A percentile compares a stretch with the other conserved stretches of the same genome.
Evolutionary conservation across 305 asterid genomes (phyloP).

Genomic region (Fraxinus floribunda): DNA sequence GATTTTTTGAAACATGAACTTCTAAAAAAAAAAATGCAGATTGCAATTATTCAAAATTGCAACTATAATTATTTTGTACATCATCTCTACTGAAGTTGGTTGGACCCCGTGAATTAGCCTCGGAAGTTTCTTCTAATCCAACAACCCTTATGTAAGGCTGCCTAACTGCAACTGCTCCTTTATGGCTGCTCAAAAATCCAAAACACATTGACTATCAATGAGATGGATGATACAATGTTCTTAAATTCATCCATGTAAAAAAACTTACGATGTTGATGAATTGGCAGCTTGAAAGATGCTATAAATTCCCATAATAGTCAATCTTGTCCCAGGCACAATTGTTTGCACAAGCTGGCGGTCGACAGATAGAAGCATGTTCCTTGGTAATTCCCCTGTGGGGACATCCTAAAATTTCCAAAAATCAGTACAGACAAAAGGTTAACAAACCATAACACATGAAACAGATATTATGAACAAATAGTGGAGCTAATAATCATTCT

Average conservation of each 20-base stretch:
- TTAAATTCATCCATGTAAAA: conserved; percentile 7
- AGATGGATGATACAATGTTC: neutral
- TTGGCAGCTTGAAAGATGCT: conserved; percentile 93
- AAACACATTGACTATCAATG: conserved; percentile 18
- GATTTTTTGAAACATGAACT: neutral
- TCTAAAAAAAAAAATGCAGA: neutral
- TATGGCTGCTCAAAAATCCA: conserved; percentile 57
- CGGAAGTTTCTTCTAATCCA: conserved; percentile 80
- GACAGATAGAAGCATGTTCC: conserved; percentile 87
- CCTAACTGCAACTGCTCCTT: conserved; percentile 95
- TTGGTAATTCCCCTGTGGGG: conserved; percentile 97
- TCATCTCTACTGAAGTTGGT: conserved; percentile 81
- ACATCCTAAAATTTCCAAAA: conserved; percentile 63
- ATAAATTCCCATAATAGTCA: conserved; percentile 92
- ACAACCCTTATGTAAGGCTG: conserved; percentile 94
- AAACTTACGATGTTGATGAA: conserved; percentile 74
- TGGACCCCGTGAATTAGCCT: conserved; percentile 77
- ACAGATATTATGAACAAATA: neutral
- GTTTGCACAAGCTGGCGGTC: conserved; percentile 99
- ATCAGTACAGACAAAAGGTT: neutral
- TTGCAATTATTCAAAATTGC: neutral
- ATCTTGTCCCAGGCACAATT: conserved; percentile 97
- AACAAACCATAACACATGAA: conserved; percentile 16
- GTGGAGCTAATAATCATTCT: neutral
- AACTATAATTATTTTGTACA: conserved; percentile 33